A percentile compares a stretch with the other conserved stretches of the same genome.
These are phyloP conservation scores for Eragrostis nindensis DNA, from an alignment of 176 grass and related monocot species.

Conservation along the genomic window DNA sequence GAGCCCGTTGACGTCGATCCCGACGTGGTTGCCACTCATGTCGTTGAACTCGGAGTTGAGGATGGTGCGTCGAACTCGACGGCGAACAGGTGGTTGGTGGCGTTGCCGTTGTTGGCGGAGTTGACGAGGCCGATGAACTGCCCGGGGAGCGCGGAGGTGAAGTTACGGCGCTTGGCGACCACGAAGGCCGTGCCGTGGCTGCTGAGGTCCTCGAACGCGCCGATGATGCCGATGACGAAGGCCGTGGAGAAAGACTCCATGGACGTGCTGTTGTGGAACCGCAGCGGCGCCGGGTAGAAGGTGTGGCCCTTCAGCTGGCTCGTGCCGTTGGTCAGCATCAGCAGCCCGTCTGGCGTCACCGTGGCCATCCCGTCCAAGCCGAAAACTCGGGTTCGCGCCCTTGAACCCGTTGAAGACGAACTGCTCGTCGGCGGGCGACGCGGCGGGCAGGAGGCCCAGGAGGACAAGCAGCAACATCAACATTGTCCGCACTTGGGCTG, in stretches of 20 bases:
- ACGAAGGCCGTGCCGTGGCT: conserved; percentile 82
- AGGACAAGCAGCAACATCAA: too few species aligned
- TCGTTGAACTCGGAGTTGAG: conserved; percentile 76
- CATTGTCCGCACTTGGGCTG: too few species aligned
- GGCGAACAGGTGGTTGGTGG: conserved; percentile 73
- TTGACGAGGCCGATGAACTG: conserved; percentile 77
- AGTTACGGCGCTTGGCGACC: conserved; percentile 53
- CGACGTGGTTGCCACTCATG: conserved; percentile 87
- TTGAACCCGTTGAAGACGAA: conserved; percentile 76
- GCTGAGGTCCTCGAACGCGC: conserved; percentile 58
- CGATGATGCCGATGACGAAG: conserved; percentile 81
- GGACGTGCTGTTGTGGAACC: conserved; percentile 46
- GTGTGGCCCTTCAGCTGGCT: conserved; percentile 68
- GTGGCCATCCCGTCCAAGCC: conserved; percentile 68
- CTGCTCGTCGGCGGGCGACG: conserved; percentile 38
- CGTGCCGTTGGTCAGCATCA: conserved; percentile 65
- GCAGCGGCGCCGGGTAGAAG: conserved; percentile 62
- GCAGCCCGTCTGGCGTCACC: conserved; percentile 55
- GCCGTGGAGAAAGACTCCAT: conserved; percentile 73
- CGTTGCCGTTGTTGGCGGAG: conserved; percentile 63
- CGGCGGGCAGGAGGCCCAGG: neutral
- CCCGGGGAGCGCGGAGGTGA: conserved; percentile 52
- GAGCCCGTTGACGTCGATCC: conserved; percentile 73
- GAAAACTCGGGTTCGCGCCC: conserved; percentile 47
- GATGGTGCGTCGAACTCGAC: conserved; percentile 93